These are phyloP conservation scores for Alectoria sarmentosa DNA, from an alignment of 495 filamentous ascomycete genomes.

Conservation along the genomic window DNA sequence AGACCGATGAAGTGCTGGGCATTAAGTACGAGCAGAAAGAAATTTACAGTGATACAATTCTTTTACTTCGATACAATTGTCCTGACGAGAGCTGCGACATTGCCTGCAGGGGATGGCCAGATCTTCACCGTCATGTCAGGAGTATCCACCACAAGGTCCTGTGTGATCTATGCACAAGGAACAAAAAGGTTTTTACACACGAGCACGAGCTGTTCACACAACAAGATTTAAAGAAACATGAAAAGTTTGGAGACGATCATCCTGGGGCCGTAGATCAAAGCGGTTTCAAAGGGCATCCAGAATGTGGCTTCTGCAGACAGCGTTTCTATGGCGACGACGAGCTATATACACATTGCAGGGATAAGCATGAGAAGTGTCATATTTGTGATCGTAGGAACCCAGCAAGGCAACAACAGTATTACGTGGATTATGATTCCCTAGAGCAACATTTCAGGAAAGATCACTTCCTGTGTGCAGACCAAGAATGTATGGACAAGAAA, in stretches of 20 bases:
- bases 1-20: conserved; percentile 72
- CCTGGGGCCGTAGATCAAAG: conserved; percentile 89
- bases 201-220: conserved; percentile 90
- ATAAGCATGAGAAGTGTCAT: conserved; percentile 90
- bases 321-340: conserved; percentile 96
- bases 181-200: conserved; percentile 98
- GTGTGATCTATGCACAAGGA: conserved; percentile 89
- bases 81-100: conserved; percentile 79
- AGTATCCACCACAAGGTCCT: conserved; percentile 75
- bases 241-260: conserved; percentile 83
- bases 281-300: conserved; percentile 92
- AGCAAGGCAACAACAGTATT: conserved; percentile 76
- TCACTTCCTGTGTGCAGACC: conserved; percentile 78
- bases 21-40: conserved; percentile 82
- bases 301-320: conserved; percentile 85
- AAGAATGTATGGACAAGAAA: conserved; percentile 91
- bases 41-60: conserved; percentile 78
- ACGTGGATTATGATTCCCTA: conserved; percentile 73
- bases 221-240: conserved; percentile 76
- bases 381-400: conserved; percentile 75
- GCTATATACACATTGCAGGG: conserved; percentile 83
- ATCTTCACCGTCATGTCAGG: conserved; percentile 87
- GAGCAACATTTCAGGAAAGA: conserved; percentile 80
- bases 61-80: conserved; percentile 93
- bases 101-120: conserved; percentile 87